Evolutionary conservation across 169 alveolate genomes (phyloP), one percentile per base, ranked within the genome.

Genomic region (Plasmodium inui): DNA sequence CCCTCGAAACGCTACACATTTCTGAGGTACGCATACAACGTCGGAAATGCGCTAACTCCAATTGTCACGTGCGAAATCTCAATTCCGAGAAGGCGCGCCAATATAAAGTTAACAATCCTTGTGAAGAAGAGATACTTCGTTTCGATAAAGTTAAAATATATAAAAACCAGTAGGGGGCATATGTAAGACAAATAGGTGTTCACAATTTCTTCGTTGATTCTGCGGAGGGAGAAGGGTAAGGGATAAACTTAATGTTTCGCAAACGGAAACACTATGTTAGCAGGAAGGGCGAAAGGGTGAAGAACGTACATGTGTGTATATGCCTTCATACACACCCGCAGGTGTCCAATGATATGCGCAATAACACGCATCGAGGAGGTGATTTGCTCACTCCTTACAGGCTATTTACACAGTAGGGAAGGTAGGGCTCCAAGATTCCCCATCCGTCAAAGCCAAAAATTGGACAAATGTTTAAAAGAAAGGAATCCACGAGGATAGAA

Each of bases 131-230:
- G 78, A 34, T 61, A 88, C 46, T 80, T 88, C n/a, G 94, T 22
- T 80, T 88, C 94, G 44, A 88, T 79, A 44, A 88, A 88, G 70
- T 88, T 88, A 30, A 88, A 88, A 79, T 88, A 88, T 88, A 88
- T 88, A 46, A 88, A 88, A 61, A 88, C 89, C 32, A 76, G 17
- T 9, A 88, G 94, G 17, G 94, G 94, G 30, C 88, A 88, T 37
- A 88, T 44, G 50, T 88, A 88, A 14, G 94, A 88, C 83, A 88
- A 78, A 72, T 79, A 88, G 82, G 74, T 88, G 83, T 88, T 79
- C 32, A 88, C 94, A 79, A 88, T 88, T 67, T 88, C 94, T 79
- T 88, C 94, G 30, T 88, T 88, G 74, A 88, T 88, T 88, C 94
- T 88, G 70, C 46, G 37, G 71, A 55, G 46, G 73, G 61, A 86